Base-by-base conservation (phyloP, 2,329 filamentous ascomycete species). In the Colletotrichum ledebouriae region DNA sequence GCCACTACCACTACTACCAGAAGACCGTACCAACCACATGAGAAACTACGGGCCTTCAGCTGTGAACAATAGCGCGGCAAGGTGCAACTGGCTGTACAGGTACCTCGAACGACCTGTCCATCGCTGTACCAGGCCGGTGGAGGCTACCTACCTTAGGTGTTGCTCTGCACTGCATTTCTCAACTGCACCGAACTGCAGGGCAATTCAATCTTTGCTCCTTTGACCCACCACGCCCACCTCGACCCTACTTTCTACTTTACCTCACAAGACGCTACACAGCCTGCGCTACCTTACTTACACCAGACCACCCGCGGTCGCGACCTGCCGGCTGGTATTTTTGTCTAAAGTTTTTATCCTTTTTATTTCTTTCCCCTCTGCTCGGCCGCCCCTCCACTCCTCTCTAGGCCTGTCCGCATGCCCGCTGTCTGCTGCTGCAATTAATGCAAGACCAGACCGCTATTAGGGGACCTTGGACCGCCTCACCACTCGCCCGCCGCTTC, bases 191-290 rank as follows among this genome's bases (percentile, higher is more conserved):
- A 68, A 53, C 65, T 59, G 53, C 60, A 68, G 65, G 53, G 60
- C 53, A 59, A 64, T 59, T 52, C 65, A 68, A 64, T 68, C 60
- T 68, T 47, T 64, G 25, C 61, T 59, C 42, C 53, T 29, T 37
- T 11, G 65, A 60, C 65, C 65, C 65, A 68, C 29, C 34, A 39
- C 37, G 37, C 37, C 37, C 37, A 39, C 60, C 60, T 64, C 39
- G 60, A 59, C 60, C 65, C 60, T 68, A 59, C 37, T 39, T 39
- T 39, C 37, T 39, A 68, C 65, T 60, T 56, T 39, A 60, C 62
- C 61, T 60, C 49, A 25, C 65, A 68, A 66, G 66, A 55, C 66
- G 66, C 66, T 69, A 69, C 66, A 69, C 66, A 69, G 57, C 42
- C 61, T 60, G 52, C 61, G 66, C 61, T 64, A 64, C 61, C 50